Conservation (phyloP, 2,329 filamentous ascomycete species). For the Huntiella savannae region DNA sequence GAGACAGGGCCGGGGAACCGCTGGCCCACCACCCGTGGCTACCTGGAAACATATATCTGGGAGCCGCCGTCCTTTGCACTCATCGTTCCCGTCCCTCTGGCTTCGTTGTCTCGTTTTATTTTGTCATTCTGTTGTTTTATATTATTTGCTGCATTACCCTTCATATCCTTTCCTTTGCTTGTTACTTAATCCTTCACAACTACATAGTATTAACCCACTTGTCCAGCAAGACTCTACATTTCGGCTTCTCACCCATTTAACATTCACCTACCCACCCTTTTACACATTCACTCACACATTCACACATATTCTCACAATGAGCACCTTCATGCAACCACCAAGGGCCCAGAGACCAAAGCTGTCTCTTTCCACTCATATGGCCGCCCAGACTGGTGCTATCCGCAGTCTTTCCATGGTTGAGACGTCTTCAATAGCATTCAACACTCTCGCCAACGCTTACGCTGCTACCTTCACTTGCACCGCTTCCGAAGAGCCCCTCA, state of each 20-base stretch:
- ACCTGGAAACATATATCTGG: constrained; percentile 2
- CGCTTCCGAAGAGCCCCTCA: constrained; percentile 5
- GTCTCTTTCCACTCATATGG: constrained; percentile 27
- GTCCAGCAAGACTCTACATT: not conserved
- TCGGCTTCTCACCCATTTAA: too few relatives aligned
- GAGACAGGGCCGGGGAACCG: not conserved
- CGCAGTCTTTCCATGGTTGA: constrained; percentile 29
- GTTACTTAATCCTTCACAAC: not conserved
- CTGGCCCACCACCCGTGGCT: too few relatives aligned
- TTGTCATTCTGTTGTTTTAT: not conserved
- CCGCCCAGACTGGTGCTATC: constrained; percentile 14
- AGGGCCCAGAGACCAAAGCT: constrained; percentile 9
- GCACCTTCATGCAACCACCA: constrained; percentile 3
- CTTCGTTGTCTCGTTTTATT: not conserved
- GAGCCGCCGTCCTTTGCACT: not conserved
- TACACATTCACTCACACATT: not conserved
- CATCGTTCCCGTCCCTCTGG: not conserved
- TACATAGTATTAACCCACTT: not conserved
- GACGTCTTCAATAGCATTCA: constrained; percentile 43
- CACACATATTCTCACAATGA: constrained; percentile 5
- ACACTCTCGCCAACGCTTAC: constrained; percentile 47
- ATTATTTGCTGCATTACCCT: not conserved
- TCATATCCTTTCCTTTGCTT: not conserved
- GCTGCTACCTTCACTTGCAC: constrained; percentile 12
- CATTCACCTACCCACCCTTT: not conserved